Conservation (phyloP, 2,329 filamentous ascomycete species). For the Fusarium multiceps region DNA sequence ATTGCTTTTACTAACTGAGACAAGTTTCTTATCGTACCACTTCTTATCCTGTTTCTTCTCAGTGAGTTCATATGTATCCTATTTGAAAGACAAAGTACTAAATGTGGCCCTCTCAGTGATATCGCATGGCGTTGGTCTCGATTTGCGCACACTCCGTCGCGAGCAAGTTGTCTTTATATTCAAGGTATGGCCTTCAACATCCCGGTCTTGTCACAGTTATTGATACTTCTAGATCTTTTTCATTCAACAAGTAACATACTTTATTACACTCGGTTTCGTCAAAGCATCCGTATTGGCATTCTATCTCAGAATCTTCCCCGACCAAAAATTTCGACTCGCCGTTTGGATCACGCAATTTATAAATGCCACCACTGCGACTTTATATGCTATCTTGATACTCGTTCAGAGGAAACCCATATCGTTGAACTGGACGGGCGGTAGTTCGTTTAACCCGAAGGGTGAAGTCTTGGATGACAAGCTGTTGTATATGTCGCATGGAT, state of each 20-base stretch:
- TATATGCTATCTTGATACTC: too few species aligned
- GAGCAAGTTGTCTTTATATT: not conserved
- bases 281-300: not conserved
- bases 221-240: not conserved
- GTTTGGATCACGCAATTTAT: not conserved
- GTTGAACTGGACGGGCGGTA: too few species aligned
- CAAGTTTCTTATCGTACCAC: not conserved
- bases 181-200: not conserved
- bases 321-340: not conserved
- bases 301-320: not conserved
- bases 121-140: not conserved
- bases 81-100: too few species aligned
- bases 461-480: not conserved
- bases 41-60: not conserved
- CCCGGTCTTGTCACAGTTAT: too few species aligned
- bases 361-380: not conserved
- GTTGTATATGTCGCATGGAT: not conserved
- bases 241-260: not conserved
- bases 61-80: too few species aligned
- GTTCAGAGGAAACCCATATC: too few species aligned
- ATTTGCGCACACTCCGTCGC: not conserved
- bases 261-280: not conserved
- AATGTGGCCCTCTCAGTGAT: not conserved
- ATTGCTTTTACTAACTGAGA: not conserved
- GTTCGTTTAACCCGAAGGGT: not conserved